Base-by-base conservation (phyloP, 441 rosid species). In the Populus trichocarpa region DNA sequence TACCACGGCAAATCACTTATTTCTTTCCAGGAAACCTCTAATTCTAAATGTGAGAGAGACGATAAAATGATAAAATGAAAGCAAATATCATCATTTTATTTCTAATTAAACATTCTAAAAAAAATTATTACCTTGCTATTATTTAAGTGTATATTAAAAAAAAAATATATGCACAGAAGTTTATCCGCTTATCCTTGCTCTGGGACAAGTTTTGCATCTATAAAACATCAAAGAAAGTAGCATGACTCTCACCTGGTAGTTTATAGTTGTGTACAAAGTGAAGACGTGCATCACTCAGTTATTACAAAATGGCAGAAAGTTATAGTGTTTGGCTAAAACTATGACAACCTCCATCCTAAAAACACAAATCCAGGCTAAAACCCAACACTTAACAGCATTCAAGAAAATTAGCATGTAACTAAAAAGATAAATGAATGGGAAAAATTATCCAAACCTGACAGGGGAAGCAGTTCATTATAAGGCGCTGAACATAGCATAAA, bases 391-490 rank as follows among this genome's bases (percentile, higher is more conserved):
- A 61, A 61, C 28, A 61, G 28, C 66, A 61, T 61, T 61, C 26
- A 63, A 63, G 5, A 63, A 63, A 22, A 63, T 63, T 63, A 63
- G 11, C 14, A 22, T 22, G 28, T 23, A 23, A 63, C 28, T 3
- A 22, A 63, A 23, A 63, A 23, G 22, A 14, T 18, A 80, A 7
- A 42, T 22, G 71, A 78, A 8, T 65, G 40, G 78, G 35, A n/a
- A 6, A 61, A 12, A 35, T 50, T 66, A 20, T 33, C n/a, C 66
- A 76, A 33, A 97, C 94, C 89, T 90, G 81, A 75, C 91, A 90
- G 72, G 98, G 92, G 78, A 97, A 87, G 88, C 97, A 94, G 75
- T 94, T 86, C 76, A 40, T 53, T 73, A 94, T 97, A 70, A 94
- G 99, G 79, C 90, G 87, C 78, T 86, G 86, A 14, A 94, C 98